Evolutionary conservation across 371 early-diverging fungal species (phyloP), one percentile per base, ranked within the genome.

Genomic region (Syncephalastrum sp.): DNA sequence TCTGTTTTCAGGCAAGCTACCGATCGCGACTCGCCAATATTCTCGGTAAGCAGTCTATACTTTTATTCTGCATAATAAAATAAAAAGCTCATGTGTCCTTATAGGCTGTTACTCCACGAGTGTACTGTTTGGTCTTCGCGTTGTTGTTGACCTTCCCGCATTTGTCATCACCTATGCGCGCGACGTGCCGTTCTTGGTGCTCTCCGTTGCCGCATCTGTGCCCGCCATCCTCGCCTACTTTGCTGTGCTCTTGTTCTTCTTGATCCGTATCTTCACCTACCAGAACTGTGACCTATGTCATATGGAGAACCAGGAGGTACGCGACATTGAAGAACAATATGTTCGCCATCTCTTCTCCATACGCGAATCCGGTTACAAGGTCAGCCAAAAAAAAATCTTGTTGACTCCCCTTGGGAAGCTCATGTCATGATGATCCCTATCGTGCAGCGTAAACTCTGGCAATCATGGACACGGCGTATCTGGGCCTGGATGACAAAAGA

Each of bases 1-100:
- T 76, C 10, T 79, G 75, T 14, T 79, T 67, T 27, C 65, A 76
- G 50, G 74, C 75, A 16, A 76, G 73, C 44, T 68, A 69, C 42
- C 52, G 65, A 27, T 79, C 76, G n/a, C 63, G 76, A 0, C 24
- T 67, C 5, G 79, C 76, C 14, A 74, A 70, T 43, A 27, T 75
- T 5, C 47, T 66, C 49, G 76, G 74, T 72, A 64, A 33, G 23
- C 14, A 21, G 21, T 19, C 10, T 0, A 33, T 33, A 2, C 21
- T 33, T 33, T 2, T 12, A 3, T 12, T 1, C 8, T 10, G 10
- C 10, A 47, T 17, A 13, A 6, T 10, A 57, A 51, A 4, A 12
- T 33, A 29, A 5, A 14, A 25, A 15, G n/a, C 5, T 41, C 15
- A 25, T 16, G 47, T 12, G 6, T 21, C 43, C n/a, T 42, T 12